Conservation (phyloP, 305 asterid genomes). For the Nicotiana rustica region DNA sequence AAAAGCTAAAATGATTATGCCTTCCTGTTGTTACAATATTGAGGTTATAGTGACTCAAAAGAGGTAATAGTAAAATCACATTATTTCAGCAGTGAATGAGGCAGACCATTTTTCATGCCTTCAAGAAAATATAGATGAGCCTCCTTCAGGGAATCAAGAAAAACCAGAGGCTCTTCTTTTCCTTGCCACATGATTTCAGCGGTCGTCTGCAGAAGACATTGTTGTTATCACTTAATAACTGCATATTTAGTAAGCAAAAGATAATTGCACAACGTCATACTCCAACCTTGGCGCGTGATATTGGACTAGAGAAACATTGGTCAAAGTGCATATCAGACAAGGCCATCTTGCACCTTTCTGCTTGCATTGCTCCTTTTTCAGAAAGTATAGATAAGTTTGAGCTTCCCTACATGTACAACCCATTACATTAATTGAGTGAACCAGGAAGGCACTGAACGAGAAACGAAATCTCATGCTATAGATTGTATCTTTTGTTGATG, state of each 20-base stretch:
- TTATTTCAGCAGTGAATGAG: constrained; percentile 33
- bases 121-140: constrained; percentile 76
- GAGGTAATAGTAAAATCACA: background rate
- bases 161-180: constrained; percentile 69
- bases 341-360: constrained; percentile 65
- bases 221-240: constrained; percentile 6
- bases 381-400: constrained; percentile 68
- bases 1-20: background rate
- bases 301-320: constrained; percentile 82
- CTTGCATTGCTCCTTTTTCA: constrained; percentile 71
- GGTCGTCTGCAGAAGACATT: constrained; percentile 63
- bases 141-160: constrained; percentile 77
- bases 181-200: constrained; percentile 83
- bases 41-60: constrained; percentile 14
- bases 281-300: constrained; percentile 80
- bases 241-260: constrained; percentile 29
- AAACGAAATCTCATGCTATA: background rate
- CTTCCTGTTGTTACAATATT: background rate
- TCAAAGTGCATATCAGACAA: constrained; percentile 64
- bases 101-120: constrained; percentile 82
- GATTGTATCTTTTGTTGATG: background rate
- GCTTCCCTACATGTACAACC: constrained; percentile 65
- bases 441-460: background rate
- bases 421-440: constrained; percentile 4
- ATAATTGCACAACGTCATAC: background rate